These are phyloP conservation scores for Trichoderma polysporum DNA, from an alignment of 2,329 filamentous ascomycete species.

Conservation along the genomic window DNA sequence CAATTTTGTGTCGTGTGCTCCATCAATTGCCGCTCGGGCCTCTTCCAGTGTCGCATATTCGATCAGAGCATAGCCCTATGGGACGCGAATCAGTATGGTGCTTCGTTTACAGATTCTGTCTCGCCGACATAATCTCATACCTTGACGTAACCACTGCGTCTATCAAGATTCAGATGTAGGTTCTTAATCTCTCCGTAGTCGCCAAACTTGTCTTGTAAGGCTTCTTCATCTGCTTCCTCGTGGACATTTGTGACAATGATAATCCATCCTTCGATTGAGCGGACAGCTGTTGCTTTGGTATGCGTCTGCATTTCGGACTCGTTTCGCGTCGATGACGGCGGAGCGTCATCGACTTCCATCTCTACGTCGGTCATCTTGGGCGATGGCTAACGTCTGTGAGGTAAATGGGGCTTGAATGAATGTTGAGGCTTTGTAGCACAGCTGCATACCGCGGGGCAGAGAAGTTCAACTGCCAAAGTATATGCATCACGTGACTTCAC, in stretches of 20 bases:
- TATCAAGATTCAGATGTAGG: conserved; percentile 77
- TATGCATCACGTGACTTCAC: conserved; percentile 4
- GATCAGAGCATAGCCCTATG: conserved; percentile 78
- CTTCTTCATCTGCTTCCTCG: conserved; percentile 83
- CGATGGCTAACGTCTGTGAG: neutral
- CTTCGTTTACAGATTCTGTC: neutral
- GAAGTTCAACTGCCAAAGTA: neutral
- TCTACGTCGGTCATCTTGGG: conserved; percentile 52
- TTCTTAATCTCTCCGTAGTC: conserved; percentile 89
- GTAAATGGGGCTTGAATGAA: neutral
- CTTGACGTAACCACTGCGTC: conserved; percentile 84
- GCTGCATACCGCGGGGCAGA: conserved; percentile 10
- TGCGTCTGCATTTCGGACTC: conserved; percentile 69
- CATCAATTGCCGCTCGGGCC: conserved; percentile 78
- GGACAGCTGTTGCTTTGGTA: conserved; percentile 74
- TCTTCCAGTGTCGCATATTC: conserved; percentile 79
- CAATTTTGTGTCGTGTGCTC: conserved; percentile 72
- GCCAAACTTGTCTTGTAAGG: conserved; percentile 76
- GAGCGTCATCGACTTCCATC: conserved; percentile 57
- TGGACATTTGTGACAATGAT: conserved; percentile 83
- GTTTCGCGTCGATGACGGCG: conserved; percentile 46
- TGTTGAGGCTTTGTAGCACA: neutral
- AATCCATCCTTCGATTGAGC: conserved; percentile 89
- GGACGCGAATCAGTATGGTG: neutral
- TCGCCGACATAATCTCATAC: conserved; percentile 40